Conservation (phyloP, 1,139 yeast genomes). For the Pichia sp. region DNA sequence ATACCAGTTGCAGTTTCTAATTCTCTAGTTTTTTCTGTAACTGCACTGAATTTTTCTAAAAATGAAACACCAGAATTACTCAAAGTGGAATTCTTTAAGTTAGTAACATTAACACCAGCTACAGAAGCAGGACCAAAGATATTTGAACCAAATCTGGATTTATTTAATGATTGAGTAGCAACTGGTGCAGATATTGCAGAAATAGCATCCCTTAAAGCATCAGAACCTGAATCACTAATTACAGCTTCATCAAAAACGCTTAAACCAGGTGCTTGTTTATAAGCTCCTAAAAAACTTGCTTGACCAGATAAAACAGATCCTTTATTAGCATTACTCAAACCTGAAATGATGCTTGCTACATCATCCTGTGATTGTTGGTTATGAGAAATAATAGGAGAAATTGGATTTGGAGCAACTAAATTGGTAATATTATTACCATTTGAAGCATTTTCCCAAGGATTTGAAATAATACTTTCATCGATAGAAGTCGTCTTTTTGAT, state of each 20-base stretch:
- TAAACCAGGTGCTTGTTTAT: constrained; percentile 1
- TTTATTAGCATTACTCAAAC: constrained; percentile 28
- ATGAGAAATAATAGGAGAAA: constrained; percentile 15
- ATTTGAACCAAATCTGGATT: constrained; percentile 20
- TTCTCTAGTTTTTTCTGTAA: constrained; percentile 76
- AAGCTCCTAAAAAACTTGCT: constrained; percentile 15
- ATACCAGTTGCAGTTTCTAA: constrained; percentile 37
- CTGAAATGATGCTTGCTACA: constrained; percentile 41
- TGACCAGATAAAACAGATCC: constrained; percentile 8
- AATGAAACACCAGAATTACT: constrained; percentile 30
- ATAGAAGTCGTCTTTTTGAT: constrained; percentile 17
- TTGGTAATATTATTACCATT: constrained; percentile 15
- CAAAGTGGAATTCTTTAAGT: constrained; percentile 15
- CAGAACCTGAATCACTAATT: constrained; percentile 28
- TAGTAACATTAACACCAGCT: constrained; percentile 37
- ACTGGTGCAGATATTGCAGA: constrained; percentile 30
- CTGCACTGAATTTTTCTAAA: constrained; percentile 62
- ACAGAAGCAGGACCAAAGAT: constrained; percentile 56
- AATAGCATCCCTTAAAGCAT: constrained; percentile 28
- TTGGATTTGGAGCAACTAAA: constrained; percentile 21
- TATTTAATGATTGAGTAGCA: no score
- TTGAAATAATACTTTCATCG: constrained; percentile 23
- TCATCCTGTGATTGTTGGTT: constrained; percentile 33
- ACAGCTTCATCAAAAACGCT: constrained; percentile 20
- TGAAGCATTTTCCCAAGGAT: constrained; percentile 27